phyloP scores from a whole-genome alignment of 176 grass and related monocot species.

The Phragmites australis region DNA sequence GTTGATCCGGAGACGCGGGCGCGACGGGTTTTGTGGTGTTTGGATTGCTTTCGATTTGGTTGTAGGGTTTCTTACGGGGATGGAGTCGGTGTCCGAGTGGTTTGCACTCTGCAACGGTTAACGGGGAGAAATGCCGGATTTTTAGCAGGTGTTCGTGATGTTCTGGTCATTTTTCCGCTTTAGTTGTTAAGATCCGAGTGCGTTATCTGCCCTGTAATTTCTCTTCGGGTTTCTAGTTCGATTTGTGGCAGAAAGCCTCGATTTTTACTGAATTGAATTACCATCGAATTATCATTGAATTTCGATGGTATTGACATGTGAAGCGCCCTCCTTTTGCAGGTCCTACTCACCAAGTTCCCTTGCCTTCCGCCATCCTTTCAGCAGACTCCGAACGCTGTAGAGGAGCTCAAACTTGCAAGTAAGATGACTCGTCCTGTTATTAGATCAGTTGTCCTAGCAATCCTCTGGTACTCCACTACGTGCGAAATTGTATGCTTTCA shows the following conservation, averaged over 20 bases:
- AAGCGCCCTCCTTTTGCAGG: slow-evolving; percentile 44
- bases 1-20: background rate
- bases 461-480: background rate
- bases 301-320: background rate
- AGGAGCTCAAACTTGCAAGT: slow-evolving; percentile 88
- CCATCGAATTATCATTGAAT: background rate
- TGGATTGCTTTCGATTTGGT: background rate
- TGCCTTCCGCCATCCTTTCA: slow-evolving; percentile 80
- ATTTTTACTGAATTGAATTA: background rate
- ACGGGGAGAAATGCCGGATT: background rate
- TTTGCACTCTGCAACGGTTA: background rate
- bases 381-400: slow-evolving; percentile 69
- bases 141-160: background rate
- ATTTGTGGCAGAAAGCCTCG: background rate
- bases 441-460: background rate
- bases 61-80: slow-evolving; percentile 18
- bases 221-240: background rate
- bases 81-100: background rate
- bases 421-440: slow-evolving; percentile 20
- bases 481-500: background rate
- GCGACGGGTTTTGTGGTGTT: background rate
- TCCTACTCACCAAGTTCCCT: slow-evolving; percentile 85
- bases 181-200: background rate
- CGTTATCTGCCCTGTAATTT: background rate
- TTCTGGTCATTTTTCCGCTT: background rate